Base-by-base conservation (phyloP, 2,329 filamentous ascomycete species). In the Dothiorella sarmentorum region DNA sequence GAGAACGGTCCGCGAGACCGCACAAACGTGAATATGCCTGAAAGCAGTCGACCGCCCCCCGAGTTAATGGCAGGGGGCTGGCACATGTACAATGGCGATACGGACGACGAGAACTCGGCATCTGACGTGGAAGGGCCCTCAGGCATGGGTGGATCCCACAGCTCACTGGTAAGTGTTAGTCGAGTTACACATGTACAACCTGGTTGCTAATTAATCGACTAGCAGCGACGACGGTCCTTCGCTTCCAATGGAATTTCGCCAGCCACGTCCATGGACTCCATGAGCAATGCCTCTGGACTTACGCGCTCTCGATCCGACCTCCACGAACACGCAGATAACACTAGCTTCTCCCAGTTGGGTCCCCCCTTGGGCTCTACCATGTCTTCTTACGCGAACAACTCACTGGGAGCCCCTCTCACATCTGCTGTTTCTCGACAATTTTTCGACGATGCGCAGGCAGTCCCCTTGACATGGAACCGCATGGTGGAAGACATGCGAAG, bases 401-500 rank as follows among this genome's bases (percentile, higher is more conserved):
- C 78, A 35, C 65, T 74, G 2, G 71, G 75, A 2, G 72, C 75
- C 20, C 72, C 77, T 6, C 67, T 74, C 27, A 74, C 75, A 26
- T 76, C 78, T 29, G 74, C 76, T 42, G 84, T 91, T 60, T 89
- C 91, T 31, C 86, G 86, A 60, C 91, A 89, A 52, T 96, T 96
- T 75, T 94, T 96, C 68, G 92, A 97, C 65, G 91, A 97, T 70
- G 87, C 87, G n/a, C 84, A 85, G 49, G 85, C 87, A 3, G 83
- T 89, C 9, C 86, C 90, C 6, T 78, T 96, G 47, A 95, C 91
- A 10, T 99, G 94, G 94, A 90, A 88, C 66, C 81, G 88, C 18
- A 84, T 99, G 56, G 87, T 97, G 5, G 86, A 92, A 60, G 96
- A 96, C 69, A 97, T 97, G 90, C 91, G 90, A 67, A 83, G 85